Evolutionary conservation across 208 protist genomes (phyloP).

Genomic region (Herpetomonas muscarum): DNA sequence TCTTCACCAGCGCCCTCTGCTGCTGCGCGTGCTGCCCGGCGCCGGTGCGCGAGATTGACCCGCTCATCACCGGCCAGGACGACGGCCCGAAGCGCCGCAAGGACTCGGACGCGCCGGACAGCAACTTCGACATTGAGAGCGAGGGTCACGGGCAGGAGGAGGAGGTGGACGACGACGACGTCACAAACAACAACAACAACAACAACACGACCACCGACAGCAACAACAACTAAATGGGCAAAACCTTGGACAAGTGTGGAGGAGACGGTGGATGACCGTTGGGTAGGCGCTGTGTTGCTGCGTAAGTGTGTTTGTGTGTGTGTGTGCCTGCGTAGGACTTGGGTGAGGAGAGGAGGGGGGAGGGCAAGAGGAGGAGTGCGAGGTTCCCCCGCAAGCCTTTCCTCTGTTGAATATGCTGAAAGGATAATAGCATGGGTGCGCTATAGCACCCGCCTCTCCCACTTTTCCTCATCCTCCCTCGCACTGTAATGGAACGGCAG

Average conservation of each 20-base stretch:
- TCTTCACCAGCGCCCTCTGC: conserved; percentile 18
- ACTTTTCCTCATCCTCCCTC: no score
- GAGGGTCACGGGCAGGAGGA: not conserved
- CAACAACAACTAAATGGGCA: conserved; percentile 9
- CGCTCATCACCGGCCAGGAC: conserved; percentile 25
- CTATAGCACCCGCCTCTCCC: no score
- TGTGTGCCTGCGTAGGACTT: no score
- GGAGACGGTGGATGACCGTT: no score
- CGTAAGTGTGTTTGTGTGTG: no score
- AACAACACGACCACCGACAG: conserved; percentile 6
- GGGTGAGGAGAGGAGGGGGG: no score
- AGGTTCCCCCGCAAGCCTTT: no score
- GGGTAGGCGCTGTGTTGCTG: no score
- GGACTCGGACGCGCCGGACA: not conserved
- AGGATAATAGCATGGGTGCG: no score
- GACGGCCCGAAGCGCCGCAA: conserved; percentile 5
- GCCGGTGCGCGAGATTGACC: conserved; percentile 23
- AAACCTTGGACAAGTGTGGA: conserved; percentile 1
- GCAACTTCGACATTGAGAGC: conserved; percentile 3
- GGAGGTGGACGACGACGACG: not conserved
- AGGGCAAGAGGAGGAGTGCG: no score
- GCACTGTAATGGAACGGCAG: no score
- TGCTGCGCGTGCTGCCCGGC: conserved; percentile 52
- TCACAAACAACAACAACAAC: conserved; percentile 5
- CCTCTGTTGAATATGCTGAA: no score